Evolutionary conservation across 2,329 filamentous ascomycete genomes (phyloP), one percentile per base, ranked within the genome.

Genomic region (Fusarium sp.): DNA sequence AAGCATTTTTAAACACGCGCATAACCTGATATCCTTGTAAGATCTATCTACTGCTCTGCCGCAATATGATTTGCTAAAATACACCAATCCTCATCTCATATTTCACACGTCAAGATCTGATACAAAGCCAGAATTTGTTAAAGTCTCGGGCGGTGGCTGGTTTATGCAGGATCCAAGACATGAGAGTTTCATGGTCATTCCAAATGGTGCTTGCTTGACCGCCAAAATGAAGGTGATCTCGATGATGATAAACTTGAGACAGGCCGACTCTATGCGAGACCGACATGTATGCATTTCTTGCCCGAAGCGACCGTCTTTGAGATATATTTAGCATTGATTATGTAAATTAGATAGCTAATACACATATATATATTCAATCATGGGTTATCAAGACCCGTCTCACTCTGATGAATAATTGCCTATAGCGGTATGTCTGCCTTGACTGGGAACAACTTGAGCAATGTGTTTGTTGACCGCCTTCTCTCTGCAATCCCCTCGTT

Each of bases 121-220:
- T 55, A 64, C 38, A 64, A 5, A 25, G 4, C 15, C 31, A 23
- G 15, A 46, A 21, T 14, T 33, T 10, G 36, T 6, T 38, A 48
- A 37, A 32, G 15, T 15, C 14, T 15, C 4, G 38, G 38, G 7
- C 7, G 37, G 35, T 35, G 21, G 14, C 29, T 37, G 37, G 45
- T 39, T 27, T 32, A 29, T 37, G 19, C 38, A 39, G 15, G 10
- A 49, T 61, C 46, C 43, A 31, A 63, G 50, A 64, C 51, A 64
- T 25, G 51, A 46, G 27, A 32, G 55, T 64, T 51, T 63, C 55
- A 56, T 51, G n/a, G 9, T 15, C 60, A 57, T 61, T 64, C 61
- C 46, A 33, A 23, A 39, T 41, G 23, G 31, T 44, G 5, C 29
- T 32, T 23, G 14, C 42, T 29, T 59, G 36, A 61, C 55, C 51